phyloP scores from a whole-genome alignment of 2,329 filamentous ascomycete species.

The Trichoderma gracile region DNA sequence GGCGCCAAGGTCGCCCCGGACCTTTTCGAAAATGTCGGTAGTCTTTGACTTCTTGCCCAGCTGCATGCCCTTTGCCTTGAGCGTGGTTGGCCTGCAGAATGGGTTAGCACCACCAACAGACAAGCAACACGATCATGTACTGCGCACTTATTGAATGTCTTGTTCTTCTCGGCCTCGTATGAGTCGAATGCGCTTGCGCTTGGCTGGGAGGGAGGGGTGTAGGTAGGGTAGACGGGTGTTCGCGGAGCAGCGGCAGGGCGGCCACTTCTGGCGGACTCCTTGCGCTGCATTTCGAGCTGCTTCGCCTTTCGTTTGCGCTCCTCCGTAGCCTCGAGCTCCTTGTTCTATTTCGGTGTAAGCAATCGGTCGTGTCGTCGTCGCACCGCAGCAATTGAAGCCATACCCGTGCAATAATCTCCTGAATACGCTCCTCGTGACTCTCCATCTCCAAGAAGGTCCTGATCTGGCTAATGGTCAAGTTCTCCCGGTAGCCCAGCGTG shows the following conservation, averaged over 20 bases:
- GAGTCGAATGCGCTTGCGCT: conserved; percentile 83
- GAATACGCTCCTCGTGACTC: conserved; percentile 96
- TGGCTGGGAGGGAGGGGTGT: conserved; percentile 76
- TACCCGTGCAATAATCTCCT: conserved; percentile 94
- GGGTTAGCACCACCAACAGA: conserved; percentile 16
- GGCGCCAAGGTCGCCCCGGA: conserved; percentile 85
- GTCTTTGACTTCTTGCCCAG: conserved; percentile 98
- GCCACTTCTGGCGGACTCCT: conserved; percentile 81
- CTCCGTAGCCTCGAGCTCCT: conserved; percentile 96
- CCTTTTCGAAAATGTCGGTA: conserved; percentile 94
- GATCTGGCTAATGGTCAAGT: conserved; percentile 93
- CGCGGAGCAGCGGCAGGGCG: conserved; percentile 64
- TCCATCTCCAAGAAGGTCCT: conserved; percentile 99
- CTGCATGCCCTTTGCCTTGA: conserved; percentile 97
- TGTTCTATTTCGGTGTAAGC: conserved; percentile 65
- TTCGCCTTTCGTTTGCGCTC: conserved; percentile 98
- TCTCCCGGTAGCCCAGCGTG: conserved; percentile 92
- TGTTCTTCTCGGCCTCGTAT: conserved; percentile 98
- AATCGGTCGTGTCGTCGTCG: not conserved
- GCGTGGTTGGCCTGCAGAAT: conserved; percentile 56
- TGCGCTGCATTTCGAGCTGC: conserved; percentile 97
- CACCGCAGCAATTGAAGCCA: conserved; percentile 30
- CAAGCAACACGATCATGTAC: not conserved
- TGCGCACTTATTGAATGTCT: conserved; percentile 68
- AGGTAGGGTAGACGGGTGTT: conserved; percentile 82